phyloP scores from a whole-genome alignment of 2,329 filamentous ascomycete species.

The Dactylellina sp. region DNA sequence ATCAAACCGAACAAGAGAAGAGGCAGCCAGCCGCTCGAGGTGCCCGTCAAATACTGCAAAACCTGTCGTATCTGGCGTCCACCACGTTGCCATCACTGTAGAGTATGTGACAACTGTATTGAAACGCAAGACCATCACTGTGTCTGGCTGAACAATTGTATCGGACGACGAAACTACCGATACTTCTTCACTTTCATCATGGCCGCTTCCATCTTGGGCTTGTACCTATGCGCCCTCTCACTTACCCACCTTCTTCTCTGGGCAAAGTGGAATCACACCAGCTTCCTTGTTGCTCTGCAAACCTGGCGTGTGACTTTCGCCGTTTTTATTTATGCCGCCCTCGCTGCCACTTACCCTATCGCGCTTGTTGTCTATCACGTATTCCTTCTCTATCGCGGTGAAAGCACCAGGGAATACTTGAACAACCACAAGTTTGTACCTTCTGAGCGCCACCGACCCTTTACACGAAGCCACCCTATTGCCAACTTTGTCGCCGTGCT shows the following conservation, averaged over 20 bases:
- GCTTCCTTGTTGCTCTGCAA: constrained; percentile 76
- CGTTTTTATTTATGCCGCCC: constrained; percentile 83
- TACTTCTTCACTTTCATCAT: constrained; percentile 95
- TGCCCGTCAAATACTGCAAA: constrained; percentile 97
- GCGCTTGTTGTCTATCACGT: constrained; percentile 89
- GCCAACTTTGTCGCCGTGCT: constrained; percentile 86
- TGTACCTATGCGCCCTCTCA: constrained; percentile 81
- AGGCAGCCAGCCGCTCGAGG: constrained; percentile 88
- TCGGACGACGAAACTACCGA: constrained; percentile 95
- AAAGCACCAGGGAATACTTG: constrained; percentile 92
- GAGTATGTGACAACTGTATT: constrained; percentile 95
- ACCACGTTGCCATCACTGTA: constrained; percentile 93
- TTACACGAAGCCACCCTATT: constrained; percentile 79
- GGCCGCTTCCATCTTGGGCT: constrained; percentile 78
- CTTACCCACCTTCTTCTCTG: constrained; percentile 85
- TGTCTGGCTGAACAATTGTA: constrained; percentile 98
- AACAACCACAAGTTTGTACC: constrained; percentile 96
- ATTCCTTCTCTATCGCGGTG: constrained; percentile 88
- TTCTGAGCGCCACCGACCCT: constrained; percentile 89
- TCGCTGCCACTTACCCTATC: constrained; percentile 82
- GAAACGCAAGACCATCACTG: constrained; percentile 98
- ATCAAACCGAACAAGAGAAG: constrained; percentile 81
- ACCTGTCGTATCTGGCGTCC: constrained; percentile 98
- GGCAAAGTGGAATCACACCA: constrained; percentile 72
- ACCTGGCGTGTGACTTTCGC: constrained; percentile 85